Evolutionary conservation across 2,329 filamentous ascomycete genomes (phyloP).

Genomic region (Trichoderma gracile): DNA sequence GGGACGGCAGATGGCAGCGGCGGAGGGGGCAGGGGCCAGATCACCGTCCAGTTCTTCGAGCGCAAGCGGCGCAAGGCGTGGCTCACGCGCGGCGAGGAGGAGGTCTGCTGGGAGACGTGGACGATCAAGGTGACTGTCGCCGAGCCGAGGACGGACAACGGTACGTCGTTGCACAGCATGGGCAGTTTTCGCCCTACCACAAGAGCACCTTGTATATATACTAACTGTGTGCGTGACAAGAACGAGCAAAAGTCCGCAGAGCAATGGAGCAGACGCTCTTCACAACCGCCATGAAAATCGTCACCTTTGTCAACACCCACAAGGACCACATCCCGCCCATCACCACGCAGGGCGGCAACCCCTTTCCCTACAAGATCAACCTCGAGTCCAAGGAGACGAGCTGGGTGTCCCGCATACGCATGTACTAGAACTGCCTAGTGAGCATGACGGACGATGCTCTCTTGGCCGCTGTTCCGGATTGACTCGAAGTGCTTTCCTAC

Average conservation of each 20-base stretch:
- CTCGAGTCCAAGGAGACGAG: conserved; percentile 78
- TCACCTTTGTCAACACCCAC: conserved; percentile 81
- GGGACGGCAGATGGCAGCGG: conserved; percentile 36
- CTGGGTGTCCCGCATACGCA: conserved; percentile 78
- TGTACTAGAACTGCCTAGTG: conserved; percentile 54
- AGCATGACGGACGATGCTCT: neutral
- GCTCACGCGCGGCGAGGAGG: conserved; percentile 80
- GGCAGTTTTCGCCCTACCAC: no score
- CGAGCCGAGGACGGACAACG: conserved; percentile 82
- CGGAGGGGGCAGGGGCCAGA: conserved; percentile 72
- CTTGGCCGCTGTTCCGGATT: neutral
- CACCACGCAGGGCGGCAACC: conserved; percentile 89
- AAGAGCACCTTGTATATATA: no score
- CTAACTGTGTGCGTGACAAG: conserved; percentile 52
- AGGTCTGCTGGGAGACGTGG: conserved; percentile 97
- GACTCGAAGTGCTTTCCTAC: neutral
- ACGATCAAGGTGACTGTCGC: conserved; percentile 90
- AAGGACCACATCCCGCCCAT: conserved; percentile 98
- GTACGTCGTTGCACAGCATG: conserved; percentile 51
- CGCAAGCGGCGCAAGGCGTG: conserved; percentile 82
- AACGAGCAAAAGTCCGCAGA: conserved; percentile 82
- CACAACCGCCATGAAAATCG: conserved; percentile 85
- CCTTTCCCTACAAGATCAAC: conserved; percentile 91
- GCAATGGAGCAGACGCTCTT: conserved; percentile 90
- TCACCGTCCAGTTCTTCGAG: conserved; percentile 92